Evolutionary conservation across 179 eudicot species (phyloP), one percentile per base, ranked within the genome.

Genomic region (Pouteria campechiana): DNA sequence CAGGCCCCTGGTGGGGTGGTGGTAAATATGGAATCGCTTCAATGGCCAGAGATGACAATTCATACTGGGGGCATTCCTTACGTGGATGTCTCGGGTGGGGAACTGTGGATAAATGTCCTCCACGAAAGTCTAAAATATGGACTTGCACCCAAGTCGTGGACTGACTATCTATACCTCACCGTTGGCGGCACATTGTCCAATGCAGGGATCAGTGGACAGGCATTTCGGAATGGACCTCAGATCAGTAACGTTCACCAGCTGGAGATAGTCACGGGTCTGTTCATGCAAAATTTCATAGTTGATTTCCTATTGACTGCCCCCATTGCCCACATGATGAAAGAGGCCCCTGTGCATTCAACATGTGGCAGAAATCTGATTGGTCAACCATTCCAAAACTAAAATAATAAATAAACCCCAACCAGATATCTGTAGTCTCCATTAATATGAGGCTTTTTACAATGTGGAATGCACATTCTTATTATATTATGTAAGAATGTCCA

Each of bases 111-210:
- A 23, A 74, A 74, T 12, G 56, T 83, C 38, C 60, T 86, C 46
- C 68, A 74, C 36, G 77, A 86, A 37, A 61, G 69, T 54, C 45
- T 81, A 30, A 76, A 76, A 49, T 47, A 67, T 44, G 89, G 94
- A 37, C 40, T 86, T 37, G 53, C 94, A 7, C 96, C 94, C 1
- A 86, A 67, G 40, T 78, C 93, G 29, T 86, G 93, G 96, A 86
- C 94, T n/a, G 96, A 86, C 63, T 86, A 86, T 50, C 50, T 86
- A n/a, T 82, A 83, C 43, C 68, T 86, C 6, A 63, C 83, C 0
- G 94, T 86, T 37, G 96, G 96, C 1, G 96, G 96, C 17, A 83
- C 96, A 44, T 51, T 86, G 69, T 86, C 96, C 30, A 86, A 86
- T 56, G 94, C 89, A 14, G 93, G 96, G 10, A 44, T 86, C 20